Conservation (phyloP, 108 stramenopile species). For the Cylindrotheca fusiformis region DNA sequence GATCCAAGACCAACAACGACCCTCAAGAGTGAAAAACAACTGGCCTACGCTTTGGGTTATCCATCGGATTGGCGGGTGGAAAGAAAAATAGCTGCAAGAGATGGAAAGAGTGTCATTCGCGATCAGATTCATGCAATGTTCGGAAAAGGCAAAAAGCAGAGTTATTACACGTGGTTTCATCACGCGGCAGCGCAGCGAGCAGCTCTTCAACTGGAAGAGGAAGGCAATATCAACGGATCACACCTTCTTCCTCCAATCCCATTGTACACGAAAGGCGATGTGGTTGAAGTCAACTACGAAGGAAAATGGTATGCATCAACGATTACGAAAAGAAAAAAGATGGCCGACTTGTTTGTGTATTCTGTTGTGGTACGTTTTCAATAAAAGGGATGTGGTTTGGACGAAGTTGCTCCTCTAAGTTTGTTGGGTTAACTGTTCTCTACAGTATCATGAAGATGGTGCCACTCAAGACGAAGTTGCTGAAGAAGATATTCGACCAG, state of each 20-base stretch:
- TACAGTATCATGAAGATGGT: constrained; percentile 61
- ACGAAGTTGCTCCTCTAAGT: too few relatives aligned
- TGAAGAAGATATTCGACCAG: constrained; percentile 62
- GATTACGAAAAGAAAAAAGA: constrained; percentile 58
- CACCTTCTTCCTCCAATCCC: constrained; percentile 62
- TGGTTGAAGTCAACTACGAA: constrained; percentile 71
- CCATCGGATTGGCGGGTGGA: constrained; percentile 79
- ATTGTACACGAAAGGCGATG: constrained; percentile 66
- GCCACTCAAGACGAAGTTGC: constrained; percentile 65
- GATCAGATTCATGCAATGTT: constrained; percentile 50
- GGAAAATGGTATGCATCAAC: constrained; percentile 73
- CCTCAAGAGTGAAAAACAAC: constrained; percentile 24
- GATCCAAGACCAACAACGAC: constrained; percentile 45
- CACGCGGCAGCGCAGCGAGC: constrained; percentile 51
- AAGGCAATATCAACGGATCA: constrained; percentile 25
- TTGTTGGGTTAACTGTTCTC: background rate
- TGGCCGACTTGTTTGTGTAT: constrained; percentile 55
- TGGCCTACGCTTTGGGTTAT: constrained; percentile 83
- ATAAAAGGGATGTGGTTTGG: background rate
- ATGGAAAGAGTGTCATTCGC: constrained; percentile 26
- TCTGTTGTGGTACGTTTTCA: constrained; percentile 25
- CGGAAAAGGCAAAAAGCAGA: constrained; percentile 28
- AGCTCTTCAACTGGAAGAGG: constrained; percentile 26
- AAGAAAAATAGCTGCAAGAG: constrained; percentile 28
- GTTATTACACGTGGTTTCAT: constrained; percentile 40